Evolutionary conservation across 2,329 filamentous ascomycete species (phyloP).

Genomic region (Westerdykella ornata): DNA sequence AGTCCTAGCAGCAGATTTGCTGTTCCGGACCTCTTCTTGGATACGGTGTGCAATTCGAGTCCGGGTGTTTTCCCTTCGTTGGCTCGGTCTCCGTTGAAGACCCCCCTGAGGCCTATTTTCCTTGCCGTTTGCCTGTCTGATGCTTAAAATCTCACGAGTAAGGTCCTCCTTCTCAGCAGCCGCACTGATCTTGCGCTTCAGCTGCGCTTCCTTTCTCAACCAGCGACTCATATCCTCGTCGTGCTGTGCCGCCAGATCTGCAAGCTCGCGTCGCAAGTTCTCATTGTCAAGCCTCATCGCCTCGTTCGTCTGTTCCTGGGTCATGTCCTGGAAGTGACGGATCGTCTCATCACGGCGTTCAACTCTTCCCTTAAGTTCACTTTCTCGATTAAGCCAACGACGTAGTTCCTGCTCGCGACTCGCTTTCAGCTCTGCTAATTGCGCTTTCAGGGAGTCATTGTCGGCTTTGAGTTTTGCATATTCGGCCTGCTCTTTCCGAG

Average conservation of each 20-base stretch:
- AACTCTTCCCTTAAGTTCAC: conserved; percentile 27
- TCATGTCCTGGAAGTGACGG: conserved; percentile 32
- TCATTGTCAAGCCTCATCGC: conserved; percentile 38
- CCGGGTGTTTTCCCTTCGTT: conserved; percentile 27
- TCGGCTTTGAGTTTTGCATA: conserved; percentile 59
- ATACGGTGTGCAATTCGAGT: conserved; percentile 30
- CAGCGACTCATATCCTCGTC: conserved; percentile 31
- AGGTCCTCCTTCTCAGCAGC: conserved; percentile 23
- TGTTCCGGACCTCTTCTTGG: conserved; percentile 32
- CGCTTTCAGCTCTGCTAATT: conserved; percentile 66
- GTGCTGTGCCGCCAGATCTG: conserved; percentile 30
- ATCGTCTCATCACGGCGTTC: conserved; percentile 37
- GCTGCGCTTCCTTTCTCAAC: conserved; percentile 25
- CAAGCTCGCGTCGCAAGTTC: conserved; percentile 35
- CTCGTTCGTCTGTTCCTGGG: conserved; percentile 35
- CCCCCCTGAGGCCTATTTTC: conserved; percentile 15
- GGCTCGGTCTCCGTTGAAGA: conserved; percentile 22
- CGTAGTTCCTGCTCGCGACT: conserved; percentile 54
- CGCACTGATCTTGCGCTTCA: conserved; percentile 30
- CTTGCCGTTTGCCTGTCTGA: conserved; percentile 22
- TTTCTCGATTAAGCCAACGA: conserved; percentile 29
- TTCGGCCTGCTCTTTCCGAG: conserved; percentile 33
- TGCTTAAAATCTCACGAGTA: conserved; percentile 26
- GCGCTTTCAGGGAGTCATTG: conserved; percentile 61
- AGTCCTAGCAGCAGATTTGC: conserved; percentile 12